phyloP scores from a whole-genome alignment of 2,329 filamentous ascomycete genomes.

The Epichloe brachyelytri region DNA sequence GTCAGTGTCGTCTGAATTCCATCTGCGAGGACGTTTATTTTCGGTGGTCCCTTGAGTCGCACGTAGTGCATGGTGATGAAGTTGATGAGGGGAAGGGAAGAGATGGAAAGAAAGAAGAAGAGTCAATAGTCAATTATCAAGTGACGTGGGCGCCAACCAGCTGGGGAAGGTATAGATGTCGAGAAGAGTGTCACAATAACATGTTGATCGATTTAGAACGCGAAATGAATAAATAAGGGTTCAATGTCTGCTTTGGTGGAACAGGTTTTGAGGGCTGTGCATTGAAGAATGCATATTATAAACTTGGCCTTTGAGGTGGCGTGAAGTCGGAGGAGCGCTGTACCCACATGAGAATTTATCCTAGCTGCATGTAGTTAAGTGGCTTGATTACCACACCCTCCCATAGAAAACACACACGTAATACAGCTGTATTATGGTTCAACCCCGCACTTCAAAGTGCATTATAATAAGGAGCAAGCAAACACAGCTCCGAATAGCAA shows the following conservation, averaged over 20 bases:
- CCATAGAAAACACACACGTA: too few relatives aligned
- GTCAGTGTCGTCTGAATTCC: slow-evolving; percentile 28
- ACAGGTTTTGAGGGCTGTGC: neutral
- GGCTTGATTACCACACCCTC: too few relatives aligned
- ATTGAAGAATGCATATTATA: neutral
- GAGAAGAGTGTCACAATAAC: neutral
- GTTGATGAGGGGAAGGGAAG: neutral
- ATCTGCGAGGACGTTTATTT: slow-evolving; percentile 17
- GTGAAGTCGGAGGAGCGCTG: neutral
- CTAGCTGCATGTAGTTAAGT: too few relatives aligned
- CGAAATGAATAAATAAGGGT: neutral
- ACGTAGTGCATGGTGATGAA: slow-evolving; percentile 43
- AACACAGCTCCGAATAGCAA: too few relatives aligned
- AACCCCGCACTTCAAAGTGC: too few relatives aligned
- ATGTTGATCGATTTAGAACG: neutral
- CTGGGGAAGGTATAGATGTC: neutral
- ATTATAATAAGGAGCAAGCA: too few relatives aligned
- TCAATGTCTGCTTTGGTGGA: neutral
- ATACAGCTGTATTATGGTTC: too few relatives aligned
- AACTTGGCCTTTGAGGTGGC: neutral
- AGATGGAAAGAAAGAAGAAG: neutral
- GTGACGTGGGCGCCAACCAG: neutral
- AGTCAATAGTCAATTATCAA: neutral
- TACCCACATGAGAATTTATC: too few relatives aligned
- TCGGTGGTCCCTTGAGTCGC: slow-evolving; percentile 36